These are phyloP conservation scores for Fraxinus sp. DNA, from an alignment of 305 asterid genomes.

Conservation along the genomic window DNA sequence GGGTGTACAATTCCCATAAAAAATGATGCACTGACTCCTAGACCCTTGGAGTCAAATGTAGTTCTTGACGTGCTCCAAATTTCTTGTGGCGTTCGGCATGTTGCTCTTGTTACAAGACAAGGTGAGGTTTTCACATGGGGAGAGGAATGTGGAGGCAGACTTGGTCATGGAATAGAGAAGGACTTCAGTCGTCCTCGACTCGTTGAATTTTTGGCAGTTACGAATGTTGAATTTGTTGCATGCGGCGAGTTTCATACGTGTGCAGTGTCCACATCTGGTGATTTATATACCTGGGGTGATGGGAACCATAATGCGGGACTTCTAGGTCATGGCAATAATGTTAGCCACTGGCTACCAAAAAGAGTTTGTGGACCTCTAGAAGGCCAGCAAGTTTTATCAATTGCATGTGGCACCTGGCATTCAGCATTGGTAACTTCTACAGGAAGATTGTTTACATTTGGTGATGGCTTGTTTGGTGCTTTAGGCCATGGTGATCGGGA, in stretches of 20 bases:
- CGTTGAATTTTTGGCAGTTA: constrained; percentile 62
- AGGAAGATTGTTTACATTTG: constrained; percentile 76
- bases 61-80: constrained; percentile 85
- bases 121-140: constrained; percentile 98
- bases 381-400: constrained; percentile 73
- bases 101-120: constrained; percentile 84
- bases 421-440: constrained; percentile 64
- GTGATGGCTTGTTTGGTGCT: constrained; percentile 85
- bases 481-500: constrained; percentile 81
- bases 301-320: constrained; percentile 77
- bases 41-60: constrained; percentile 71
- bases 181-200: constrained; percentile 70
- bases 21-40: constrained; percentile 65
- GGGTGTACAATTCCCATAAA: constrained; percentile 58
- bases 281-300: constrained; percentile 91
- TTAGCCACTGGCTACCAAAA: constrained; percentile 92
- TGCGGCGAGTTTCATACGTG: constrained; percentile 93
- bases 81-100: constrained; percentile 76
- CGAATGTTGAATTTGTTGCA: constrained; percentile 65
- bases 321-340: constrained; percentile 83
- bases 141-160: constrained; percentile 83
- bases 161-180: constrained; percentile 83
- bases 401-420: constrained; percentile 95
- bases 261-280: constrained; percentile 72
- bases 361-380: constrained; percentile 69